phyloP scores from a whole-genome alignment of 257 asterid genomes.

The Solanum piurae region DNA sequence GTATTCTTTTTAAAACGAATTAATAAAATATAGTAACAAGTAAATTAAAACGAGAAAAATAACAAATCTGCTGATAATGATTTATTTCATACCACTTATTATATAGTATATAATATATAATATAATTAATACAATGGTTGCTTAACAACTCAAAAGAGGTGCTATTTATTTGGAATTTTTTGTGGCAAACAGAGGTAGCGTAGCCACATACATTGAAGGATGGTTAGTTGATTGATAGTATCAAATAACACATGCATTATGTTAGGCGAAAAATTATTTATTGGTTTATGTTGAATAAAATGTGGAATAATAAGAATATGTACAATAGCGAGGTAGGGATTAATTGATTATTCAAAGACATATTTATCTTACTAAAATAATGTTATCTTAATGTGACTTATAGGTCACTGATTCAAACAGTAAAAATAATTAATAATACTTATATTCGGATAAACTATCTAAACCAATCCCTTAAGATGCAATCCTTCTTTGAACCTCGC shows the following conservation, averaged over 20 bases:
- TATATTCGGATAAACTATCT: neutral
- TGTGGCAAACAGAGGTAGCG: too few species aligned
- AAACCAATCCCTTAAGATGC: rapidly evolving
- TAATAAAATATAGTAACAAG: neutral
- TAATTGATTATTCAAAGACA: neutral
- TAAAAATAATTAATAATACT: neutral
- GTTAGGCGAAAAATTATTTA: too few species aligned
- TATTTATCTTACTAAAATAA: rapidly evolving
- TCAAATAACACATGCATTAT: too few species aligned
- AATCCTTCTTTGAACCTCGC: rapidly evolving
- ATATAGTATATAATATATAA: too few species aligned
- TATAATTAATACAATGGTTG: neutral
- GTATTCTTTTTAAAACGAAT: neutral
- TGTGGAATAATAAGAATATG: neutral
- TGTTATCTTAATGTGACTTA: too few species aligned
- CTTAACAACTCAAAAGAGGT: neutral
- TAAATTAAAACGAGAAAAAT: neutral
- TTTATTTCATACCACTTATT: neutral
- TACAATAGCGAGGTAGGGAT: neutral
- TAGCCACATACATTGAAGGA: too few species aligned
- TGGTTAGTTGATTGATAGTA: too few species aligned
- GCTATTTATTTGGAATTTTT: too few species aligned
- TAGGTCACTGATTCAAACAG: neutral
- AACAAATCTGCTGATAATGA: neutral
- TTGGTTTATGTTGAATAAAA: too few species aligned